Percentiles rank a stretch among this genome's conserved stretches.
phyloP scores from a whole-genome alignment of 257 asterid species.

The Voacanga thouarsii region DNA sequence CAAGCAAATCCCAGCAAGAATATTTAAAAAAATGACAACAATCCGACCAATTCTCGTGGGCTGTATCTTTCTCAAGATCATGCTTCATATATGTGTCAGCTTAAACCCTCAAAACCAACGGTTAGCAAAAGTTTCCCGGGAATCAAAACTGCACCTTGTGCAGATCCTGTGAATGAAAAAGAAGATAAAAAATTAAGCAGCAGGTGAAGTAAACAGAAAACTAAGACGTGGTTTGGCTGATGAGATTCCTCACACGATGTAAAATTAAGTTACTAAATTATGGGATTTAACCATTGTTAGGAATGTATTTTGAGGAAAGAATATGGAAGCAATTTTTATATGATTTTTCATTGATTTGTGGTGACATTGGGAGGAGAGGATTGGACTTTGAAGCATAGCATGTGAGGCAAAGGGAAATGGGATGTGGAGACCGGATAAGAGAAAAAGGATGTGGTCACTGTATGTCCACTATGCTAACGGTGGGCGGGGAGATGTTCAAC shows the following conservation, averaged over 20 bases:
- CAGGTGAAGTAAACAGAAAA: not conserved
- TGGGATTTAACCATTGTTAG: slow-evolving; percentile 4
- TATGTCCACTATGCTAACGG: slow-evolving; percentile 36
- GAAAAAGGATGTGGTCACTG: slow-evolving; percentile 48
- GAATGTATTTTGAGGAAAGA: slow-evolving; percentile 22
- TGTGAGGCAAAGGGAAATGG: slow-evolving; percentile 37
- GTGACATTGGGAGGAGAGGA: slow-evolving; percentile 40
- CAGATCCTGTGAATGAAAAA: slow-evolving; percentile 13
- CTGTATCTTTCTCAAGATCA: slow-evolving; percentile 46
- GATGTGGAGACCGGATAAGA: slow-evolving; percentile 31
- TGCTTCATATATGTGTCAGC: slow-evolving; percentile 36
- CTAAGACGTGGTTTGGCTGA: not conserved
- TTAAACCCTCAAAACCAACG: slow-evolving; percentile 5
- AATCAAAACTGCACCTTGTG: not conserved
- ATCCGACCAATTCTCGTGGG: slow-evolving; percentile 44
- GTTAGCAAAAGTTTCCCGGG: not conserved
- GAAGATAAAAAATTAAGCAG: not conserved
- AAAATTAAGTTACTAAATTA: slow-evolving; percentile 1
- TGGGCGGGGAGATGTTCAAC: slow-evolving; percentile 15
- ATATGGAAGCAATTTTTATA: slow-evolving; percentile 18
- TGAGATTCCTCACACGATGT: slow-evolving; percentile 16
- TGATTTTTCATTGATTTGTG: slow-evolving; percentile 18
- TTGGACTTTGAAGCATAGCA: slow-evolving; percentile 38
- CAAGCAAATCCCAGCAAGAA: not conserved
- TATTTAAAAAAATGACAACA: not conserved